Evolutionary conservation across 805 yeast species (phyloP).

Genomic region (Lachancea sp.): DNA sequence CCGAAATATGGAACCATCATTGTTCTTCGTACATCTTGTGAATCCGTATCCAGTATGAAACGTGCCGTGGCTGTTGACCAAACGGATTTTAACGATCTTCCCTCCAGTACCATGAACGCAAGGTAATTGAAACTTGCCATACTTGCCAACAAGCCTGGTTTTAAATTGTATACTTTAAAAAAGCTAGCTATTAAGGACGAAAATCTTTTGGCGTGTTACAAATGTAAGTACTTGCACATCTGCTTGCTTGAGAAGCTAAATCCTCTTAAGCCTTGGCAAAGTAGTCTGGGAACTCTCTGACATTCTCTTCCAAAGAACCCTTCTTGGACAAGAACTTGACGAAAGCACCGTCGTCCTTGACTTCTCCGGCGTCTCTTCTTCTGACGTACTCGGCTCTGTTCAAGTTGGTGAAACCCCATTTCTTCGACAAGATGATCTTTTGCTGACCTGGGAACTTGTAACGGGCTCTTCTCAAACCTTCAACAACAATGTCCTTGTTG

Average conservation of each 20-base stretch:
- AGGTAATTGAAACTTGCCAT: no score
- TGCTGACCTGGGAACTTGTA: slow-evolving; percentile 99
- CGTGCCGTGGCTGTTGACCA: no score
- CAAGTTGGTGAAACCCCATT: slow-evolving; percentile 99
- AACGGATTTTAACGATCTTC: no score
- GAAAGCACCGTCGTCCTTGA: slow-evolving; percentile 99
- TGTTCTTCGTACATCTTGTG: no score
- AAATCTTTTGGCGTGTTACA: no score
- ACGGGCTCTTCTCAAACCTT: slow-evolving; percentile 99
- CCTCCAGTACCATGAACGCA: no score
- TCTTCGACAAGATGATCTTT: slow-evolving; percentile 97
- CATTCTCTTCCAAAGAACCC: slow-evolving; percentile 91
- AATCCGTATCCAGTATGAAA: no score
- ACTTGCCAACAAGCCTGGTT: neutral
- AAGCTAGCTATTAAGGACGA: no score
- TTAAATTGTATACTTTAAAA: neutral
- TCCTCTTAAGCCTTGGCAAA: slow-evolving; percentile 39
- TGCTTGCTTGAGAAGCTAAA: neutral
- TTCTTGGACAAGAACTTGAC: slow-evolving; percentile 96
- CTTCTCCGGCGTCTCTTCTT: slow-evolving; percentile 95
- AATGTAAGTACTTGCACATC: no score
- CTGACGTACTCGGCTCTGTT: slow-evolving; percentile 95
- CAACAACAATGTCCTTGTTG: slow-evolving; percentile 95
- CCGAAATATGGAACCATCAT: no score
- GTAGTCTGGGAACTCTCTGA: slow-evolving; percentile 89